Conservation (phyloP, 179 eudicot genomes). For the Silene coronaria region DNA sequence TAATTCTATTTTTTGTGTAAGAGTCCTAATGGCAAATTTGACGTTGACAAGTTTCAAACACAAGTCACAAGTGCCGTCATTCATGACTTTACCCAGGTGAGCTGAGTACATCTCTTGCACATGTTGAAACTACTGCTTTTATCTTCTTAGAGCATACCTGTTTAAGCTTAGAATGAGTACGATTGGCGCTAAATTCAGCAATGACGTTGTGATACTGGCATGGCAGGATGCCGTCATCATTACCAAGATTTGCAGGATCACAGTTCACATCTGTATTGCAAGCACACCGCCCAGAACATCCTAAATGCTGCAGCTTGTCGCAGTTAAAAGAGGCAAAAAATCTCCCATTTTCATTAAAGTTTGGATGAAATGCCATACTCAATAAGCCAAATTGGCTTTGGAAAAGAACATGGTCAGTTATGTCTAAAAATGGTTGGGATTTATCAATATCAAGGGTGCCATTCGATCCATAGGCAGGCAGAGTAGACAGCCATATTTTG, state of each 20-base stretch:
- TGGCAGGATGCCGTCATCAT: conserved; percentile 16
- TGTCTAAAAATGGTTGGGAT: conserved; percentile 21
- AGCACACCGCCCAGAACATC: conserved; percentile 23
- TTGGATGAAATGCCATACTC: conserved; percentile 23
- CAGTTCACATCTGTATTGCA: conserved; percentile 24
- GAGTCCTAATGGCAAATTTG: neutral
- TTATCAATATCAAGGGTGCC: conserved; percentile 7
- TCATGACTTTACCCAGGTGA: neutral
- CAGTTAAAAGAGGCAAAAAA: conserved; percentile 23
- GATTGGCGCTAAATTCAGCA: conserved; percentile 20
- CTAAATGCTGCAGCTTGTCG: conserved; percentile 19
- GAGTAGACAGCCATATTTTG: conserved; percentile 17
- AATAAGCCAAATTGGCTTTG: conserved; percentile 12
- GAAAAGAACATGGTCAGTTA: conserved; percentile 18
- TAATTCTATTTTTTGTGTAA: neutral
- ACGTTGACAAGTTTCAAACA: neutral
- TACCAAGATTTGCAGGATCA: conserved; percentile 20
- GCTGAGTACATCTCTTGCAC: neutral
- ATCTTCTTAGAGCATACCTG: conserved; percentile 12
- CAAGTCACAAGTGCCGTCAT: neutral
- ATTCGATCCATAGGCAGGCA: conserved; percentile 16
- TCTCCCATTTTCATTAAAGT: conserved; percentile 17
- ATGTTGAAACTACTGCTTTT: neutral
- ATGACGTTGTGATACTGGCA: conserved; percentile 26
- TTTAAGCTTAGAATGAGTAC: neutral